Evolutionary conservation across 352 stramenopile genomes (phyloP).

Genomic region (Phytopythium delawarense): DNA sequence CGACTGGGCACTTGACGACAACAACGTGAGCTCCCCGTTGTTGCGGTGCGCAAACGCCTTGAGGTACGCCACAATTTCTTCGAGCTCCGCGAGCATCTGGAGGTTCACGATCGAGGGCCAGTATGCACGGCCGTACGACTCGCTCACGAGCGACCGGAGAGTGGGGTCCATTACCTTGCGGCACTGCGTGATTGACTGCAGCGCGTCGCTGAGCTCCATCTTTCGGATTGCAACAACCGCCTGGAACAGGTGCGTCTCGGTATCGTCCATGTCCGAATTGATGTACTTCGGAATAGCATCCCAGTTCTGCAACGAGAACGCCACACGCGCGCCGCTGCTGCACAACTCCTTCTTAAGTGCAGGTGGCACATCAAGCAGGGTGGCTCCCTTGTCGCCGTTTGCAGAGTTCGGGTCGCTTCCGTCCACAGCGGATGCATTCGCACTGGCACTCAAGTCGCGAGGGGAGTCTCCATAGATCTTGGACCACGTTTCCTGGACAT

Average conservation of each 20-base stretch:
- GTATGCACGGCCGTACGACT: constrained; percentile 97
- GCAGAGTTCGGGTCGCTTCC: constrained; percentile 27
- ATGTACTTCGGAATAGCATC: constrained; percentile 82
- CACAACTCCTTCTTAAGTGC: constrained; percentile 84
- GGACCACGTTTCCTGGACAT: constrained; percentile 86
- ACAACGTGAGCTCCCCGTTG: constrained; percentile 71
- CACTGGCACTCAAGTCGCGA: constrained; percentile 2
- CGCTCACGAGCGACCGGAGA: constrained; percentile 96
- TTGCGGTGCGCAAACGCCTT: constrained; percentile 76
- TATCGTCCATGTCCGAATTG: constrained; percentile 87
- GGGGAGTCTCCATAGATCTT: constrained; percentile 73
- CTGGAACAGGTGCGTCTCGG: constrained; percentile 78
- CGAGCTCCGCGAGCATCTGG: constrained; percentile 96
- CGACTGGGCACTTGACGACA: constrained; percentile 31
- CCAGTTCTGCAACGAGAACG: constrained; percentile 85
- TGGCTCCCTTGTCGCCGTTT: constrained; percentile 36
- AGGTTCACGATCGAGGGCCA: constrained; percentile 95
- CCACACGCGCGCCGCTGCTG: constrained; percentile 73
- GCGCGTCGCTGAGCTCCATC: constrained; percentile 92
- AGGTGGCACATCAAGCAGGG: constrained; percentile 69
- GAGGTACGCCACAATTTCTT: constrained; percentile 87
- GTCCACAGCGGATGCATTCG: background rate
- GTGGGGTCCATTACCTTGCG: constrained; percentile 95
- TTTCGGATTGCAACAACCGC: constrained; percentile 93
- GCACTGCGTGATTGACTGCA: constrained; percentile 91